Evolutionary conservation across 2,329 filamentous ascomycete genomes (phyloP), one percentile per base, ranked within the genome.

Genomic region (Pleoardoris graminearum): DNA sequence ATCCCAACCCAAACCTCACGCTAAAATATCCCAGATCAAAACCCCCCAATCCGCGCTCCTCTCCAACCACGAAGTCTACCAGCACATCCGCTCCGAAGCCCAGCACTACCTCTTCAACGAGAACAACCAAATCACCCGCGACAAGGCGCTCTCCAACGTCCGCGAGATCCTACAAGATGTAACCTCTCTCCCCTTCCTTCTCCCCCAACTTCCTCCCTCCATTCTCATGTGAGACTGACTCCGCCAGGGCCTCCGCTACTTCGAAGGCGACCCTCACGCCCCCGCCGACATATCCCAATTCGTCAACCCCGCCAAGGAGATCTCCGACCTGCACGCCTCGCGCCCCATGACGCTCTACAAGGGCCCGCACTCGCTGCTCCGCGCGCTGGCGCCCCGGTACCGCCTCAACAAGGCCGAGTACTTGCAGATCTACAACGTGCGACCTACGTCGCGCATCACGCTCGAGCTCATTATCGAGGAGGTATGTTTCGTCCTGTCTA

Each of bases 41-140:
- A 87, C 88, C 66, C 78, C 87, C 3, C 86, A 90, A 68, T 84
- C 84, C 25, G 86, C 86, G 4, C 80, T 86, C 36, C 77, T 91
- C 65, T 84, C 85, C 69, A 91, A 91, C 71, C 87, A 83, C 59
- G 88, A 91, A 77, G 87, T 91, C 58, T 86, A 85, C 63, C 62
- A 69, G 17, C 70, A 73, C 61, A 64, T 73, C 22, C 65, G 56
- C 32, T 47, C 61, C 43, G 66, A 71, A 62, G 62, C 66, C 29
- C 67, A 66, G 51, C 68, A 72, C 50, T 72, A 74, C 55, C 56
- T 53, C 7, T 65, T 64, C 44, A 62, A 57, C 23, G 70, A 74
- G 16, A 45, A 51, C 7, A 64, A 67, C 30, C 53, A 51, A 6
- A 57, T 69, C 21, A 50, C 50, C 35, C 54, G 52, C 7, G 58